Conservation (phyloP, 2,329 filamentous ascomycete species). For the Ascochyta lentis region DNA sequence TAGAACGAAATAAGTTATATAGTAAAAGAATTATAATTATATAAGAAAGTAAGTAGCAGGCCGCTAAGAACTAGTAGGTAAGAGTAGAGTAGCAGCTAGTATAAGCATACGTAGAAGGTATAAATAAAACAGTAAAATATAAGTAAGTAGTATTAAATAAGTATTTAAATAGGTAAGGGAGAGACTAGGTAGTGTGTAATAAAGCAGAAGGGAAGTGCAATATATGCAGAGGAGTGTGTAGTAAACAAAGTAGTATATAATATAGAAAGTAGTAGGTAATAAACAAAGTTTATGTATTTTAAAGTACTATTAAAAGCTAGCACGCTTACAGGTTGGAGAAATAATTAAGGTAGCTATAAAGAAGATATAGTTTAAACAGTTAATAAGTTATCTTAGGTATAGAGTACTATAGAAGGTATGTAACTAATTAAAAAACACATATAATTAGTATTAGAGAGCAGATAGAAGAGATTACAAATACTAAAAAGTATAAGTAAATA, state of each 20-base stretch:
- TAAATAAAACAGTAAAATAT: neutral
- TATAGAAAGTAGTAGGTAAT: conserved; percentile 15
- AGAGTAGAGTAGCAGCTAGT: conserved; percentile 7
- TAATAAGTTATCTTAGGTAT: conserved; percentile 16
- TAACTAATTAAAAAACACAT: conserved; percentile 4
- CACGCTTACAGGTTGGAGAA: conserved; percentile 4
- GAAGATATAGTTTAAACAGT: conserved; percentile 11
- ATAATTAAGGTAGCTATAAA: conserved; percentile 7
- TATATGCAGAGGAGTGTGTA: conserved; percentile 2
- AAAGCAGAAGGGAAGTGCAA: conserved; percentile 14
- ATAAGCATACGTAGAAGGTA: conserved; percentile 1
- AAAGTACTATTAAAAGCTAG: conserved; percentile 7
- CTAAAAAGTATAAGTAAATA: conserved; percentile 7
- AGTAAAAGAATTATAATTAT: neutral
- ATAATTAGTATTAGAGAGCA: conserved; percentile 4
- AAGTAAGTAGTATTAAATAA: conserved; percentile 13
- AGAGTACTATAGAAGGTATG: conserved; percentile 15
- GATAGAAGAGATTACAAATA: conserved; percentile 9
- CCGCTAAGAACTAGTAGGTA: conserved; percentile 4
- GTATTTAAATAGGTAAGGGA: conserved; percentile 14
- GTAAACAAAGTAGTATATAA: conserved; percentile 13
- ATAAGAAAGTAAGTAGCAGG: neutral
- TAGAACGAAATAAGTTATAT: neutral
- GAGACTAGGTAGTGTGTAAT: conserved; percentile 8
- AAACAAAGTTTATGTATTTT: conserved; percentile 8